Evolutionary conservation across 768 basidiomycete genomes (phyloP).

Genomic region (Omphalotus guepiniiformis): DNA sequence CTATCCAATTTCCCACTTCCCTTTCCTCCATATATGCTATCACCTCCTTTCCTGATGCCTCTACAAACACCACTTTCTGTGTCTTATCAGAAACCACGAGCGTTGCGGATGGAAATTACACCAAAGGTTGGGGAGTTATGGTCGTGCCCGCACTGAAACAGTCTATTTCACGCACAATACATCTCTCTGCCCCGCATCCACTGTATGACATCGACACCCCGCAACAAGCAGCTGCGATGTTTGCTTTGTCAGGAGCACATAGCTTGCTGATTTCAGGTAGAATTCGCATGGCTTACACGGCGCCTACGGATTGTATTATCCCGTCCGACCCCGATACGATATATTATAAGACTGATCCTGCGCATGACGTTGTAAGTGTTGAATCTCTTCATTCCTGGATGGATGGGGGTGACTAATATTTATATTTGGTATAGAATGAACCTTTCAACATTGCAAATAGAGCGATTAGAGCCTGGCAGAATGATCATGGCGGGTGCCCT

Average conservation of each 20-base stretch:
- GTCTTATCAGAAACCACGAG: constrained; percentile 5
- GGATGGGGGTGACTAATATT: not conserved
- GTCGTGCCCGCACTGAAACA: constrained; percentile 1
- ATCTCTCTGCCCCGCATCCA: constrained; percentile 11
- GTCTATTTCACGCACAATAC: constrained; percentile 1
- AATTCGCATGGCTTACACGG: not conserved
- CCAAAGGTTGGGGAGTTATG: constrained; percentile 7
- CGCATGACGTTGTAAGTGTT: constrained; percentile 31
- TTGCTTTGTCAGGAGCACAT: not conserved
- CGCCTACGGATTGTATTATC: constrained; percentile 24
- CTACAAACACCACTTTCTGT: not conserved
- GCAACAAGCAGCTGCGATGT: constrained; percentile 9
- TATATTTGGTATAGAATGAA: constrained; percentile 28
- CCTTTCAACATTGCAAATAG: constrained; percentile 39
- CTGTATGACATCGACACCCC: constrained; percentile 7
- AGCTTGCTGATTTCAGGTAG: constrained; percentile 9
- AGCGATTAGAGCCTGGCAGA: constrained; percentile 38
- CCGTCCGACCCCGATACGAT: constrained; percentile 10
- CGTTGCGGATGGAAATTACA: not conserved
- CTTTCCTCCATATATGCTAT: not conserved
- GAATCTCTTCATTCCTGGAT: constrained; percentile 19
- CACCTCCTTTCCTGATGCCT: not conserved
- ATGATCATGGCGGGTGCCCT: constrained; percentile 32
- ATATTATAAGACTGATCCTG: constrained; percentile 43
- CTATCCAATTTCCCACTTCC: not conserved